Conservation (phyloP, 805 yeast species). For the Schwanniomyces vanrijiae region DNA sequence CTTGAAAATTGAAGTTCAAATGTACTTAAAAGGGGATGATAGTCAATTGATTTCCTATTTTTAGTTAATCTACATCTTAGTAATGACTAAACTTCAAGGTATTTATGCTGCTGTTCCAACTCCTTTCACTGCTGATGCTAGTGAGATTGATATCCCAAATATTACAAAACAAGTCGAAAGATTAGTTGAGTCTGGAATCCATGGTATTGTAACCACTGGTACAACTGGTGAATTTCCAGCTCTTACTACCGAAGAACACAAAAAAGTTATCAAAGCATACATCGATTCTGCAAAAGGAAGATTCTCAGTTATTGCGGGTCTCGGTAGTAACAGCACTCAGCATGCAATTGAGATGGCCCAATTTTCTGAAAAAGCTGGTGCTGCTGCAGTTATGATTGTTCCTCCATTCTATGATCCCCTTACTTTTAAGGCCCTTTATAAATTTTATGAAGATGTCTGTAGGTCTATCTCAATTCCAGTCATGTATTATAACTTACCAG, state of each 20-base stretch:
- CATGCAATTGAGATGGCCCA: slow-evolving; percentile 13
- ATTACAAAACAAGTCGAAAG: slow-evolving; percentile 11
- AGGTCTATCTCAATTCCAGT: slow-evolving; percentile 11
- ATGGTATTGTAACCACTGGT: slow-evolving; percentile 14
- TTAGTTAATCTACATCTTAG: no score
- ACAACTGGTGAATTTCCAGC: slow-evolving; percentile 16
- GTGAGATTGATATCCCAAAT: slow-evolving; percentile 6
- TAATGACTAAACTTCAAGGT: slow-evolving; percentile 12
- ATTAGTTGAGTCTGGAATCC: slow-evolving; percentile 10
- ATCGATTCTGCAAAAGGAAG: slow-evolving; percentile 13
- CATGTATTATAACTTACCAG: slow-evolving; percentile 14
- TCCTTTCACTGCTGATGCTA: slow-evolving; percentile 9
- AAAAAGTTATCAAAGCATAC: slow-evolving; percentile 11
- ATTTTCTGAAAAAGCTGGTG: slow-evolving; percentile 12
- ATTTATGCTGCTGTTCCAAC: slow-evolving; percentile 14
- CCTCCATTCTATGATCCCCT: slow-evolving; percentile 14
- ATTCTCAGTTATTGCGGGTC: slow-evolving; percentile 12
- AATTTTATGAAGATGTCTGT: slow-evolving; percentile 12
- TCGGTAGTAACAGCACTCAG: slow-evolving; percentile 12
- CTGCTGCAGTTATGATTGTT: slow-evolving; percentile 13
- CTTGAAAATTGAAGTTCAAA: no score
- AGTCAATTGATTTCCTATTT: no score
- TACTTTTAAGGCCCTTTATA: slow-evolving; percentile 10
- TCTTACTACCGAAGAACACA: slow-evolving; percentile 12
- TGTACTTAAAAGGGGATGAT: no score